Percentiles rank a stretch among this genome's conserved stretches.
Evolutionary conservation across 2,329 filamentous ascomycete species (phyloP).

Genomic region (Colletotrichum godetiae): DNA sequence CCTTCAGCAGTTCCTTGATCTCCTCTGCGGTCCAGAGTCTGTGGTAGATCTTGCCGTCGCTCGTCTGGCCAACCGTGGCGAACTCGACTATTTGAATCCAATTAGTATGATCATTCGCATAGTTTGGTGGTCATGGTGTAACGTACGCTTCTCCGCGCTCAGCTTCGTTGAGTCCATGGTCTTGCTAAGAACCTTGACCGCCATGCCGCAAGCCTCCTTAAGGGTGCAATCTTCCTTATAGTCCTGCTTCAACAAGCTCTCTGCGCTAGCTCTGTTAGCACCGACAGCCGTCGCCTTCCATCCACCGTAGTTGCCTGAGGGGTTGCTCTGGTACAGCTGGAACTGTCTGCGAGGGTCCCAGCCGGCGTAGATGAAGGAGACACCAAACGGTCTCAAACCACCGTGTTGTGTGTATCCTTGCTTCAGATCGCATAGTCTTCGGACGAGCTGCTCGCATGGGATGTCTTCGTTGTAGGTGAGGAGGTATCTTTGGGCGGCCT

Average conservation of each 20-base stretch:
- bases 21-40: conserved; percentile 97
- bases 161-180: conserved; percentile 99
- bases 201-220: conserved; percentile 96
- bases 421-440: conserved; percentile 96
- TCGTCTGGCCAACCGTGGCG: conserved; percentile 95
- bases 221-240: conserved; percentile 98
- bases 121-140: conserved; percentile 39
- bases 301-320: conserved; percentile 97
- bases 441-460: conserved; percentile 97
- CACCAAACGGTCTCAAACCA: conserved; percentile 96
- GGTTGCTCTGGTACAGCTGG: conserved; percentile 99
- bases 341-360: conserved; percentile 97
- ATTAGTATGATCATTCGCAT: background rate
- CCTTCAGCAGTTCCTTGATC: conserved; percentile 92
- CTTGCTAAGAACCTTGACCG: conserved; percentile 99
- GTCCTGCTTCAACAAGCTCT: conserved; percentile 97
- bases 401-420: conserved; percentile 99
- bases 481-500: conserved; percentile 96
- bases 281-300: conserved; percentile 99
- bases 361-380: conserved; percentile 99
- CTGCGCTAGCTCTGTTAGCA: conserved; percentile 97
- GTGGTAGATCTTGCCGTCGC: conserved; percentile 97
- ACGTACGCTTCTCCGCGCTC: conserved; percentile 98
- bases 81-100: conserved; percentile 80
- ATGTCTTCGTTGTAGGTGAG: conserved; percentile 99